Evolutionary conservation across 768 basidiomycete genomes (phyloP).

Genomic region (Xerocomellus amylosporus): DNA sequence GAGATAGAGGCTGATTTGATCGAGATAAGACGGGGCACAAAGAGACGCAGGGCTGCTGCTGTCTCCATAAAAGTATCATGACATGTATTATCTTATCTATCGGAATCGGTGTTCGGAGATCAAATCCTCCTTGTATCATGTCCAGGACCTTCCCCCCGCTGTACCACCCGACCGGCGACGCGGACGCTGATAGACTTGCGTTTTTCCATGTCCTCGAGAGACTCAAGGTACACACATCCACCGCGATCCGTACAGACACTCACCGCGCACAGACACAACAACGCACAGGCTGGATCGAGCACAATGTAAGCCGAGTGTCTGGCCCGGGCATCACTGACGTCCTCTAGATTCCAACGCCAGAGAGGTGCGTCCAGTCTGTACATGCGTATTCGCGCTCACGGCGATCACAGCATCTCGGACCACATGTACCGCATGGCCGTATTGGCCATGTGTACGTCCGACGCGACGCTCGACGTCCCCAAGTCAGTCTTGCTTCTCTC

Average conservation of each 20-base stretch:
- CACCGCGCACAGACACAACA: slow-evolving; percentile 74
- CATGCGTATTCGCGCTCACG: not conserved
- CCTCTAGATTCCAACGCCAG: slow-evolving; percentile 69
- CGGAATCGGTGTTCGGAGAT: slow-evolving; percentile 26
- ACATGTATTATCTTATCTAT: slow-evolving; percentile 30
- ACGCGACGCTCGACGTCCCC: slow-evolving; percentile 64
- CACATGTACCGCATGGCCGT: slow-evolving; percentile 98
- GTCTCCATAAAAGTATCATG: slow-evolving; percentile 32
- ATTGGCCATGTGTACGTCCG: slow-evolving; percentile 85
- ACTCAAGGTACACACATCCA: slow-evolving; percentile 62
- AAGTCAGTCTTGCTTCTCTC: slow-evolving; percentile 46
- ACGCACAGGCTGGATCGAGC: slow-evolving; percentile 91
- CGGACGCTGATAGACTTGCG: slow-evolving; percentile 67
- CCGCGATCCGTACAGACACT: not conserved
- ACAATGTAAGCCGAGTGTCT: slow-evolving; percentile 39
- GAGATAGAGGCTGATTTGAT: slow-evolving; percentile 76
- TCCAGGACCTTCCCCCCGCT: slow-evolving; percentile 54
- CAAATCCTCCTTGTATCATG: not conserved
- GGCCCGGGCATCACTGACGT: slow-evolving; percentile 3
- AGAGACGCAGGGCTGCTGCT: slow-evolving; percentile 41
- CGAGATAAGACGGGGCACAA: slow-evolving; percentile 76
- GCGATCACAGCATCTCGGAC: slow-evolving; percentile 70
- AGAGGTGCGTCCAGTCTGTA: slow-evolving; percentile 54
- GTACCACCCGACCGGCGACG: slow-evolving; percentile 53
- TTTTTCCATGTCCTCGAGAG: slow-evolving; percentile 89